phyloP scores from a whole-genome alignment of 1,139 yeast genomes.

The Taphrina deformans region DNA sequence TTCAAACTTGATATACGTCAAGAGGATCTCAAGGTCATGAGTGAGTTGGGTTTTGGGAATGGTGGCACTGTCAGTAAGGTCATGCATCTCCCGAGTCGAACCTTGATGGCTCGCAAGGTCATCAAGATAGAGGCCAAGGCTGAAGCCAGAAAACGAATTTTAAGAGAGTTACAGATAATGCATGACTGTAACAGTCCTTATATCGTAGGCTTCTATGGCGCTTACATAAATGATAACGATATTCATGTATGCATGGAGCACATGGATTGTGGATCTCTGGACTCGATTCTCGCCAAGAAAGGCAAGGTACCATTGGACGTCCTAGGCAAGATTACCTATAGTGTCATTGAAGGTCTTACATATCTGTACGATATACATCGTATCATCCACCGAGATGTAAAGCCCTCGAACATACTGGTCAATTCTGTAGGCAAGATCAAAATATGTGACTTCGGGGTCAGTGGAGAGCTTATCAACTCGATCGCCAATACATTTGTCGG shows the following conservation, averaged over 20 bases:
- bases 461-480: conserved; percentile 92
- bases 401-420: conserved; percentile 90
- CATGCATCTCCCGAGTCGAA: conserved; percentile 81
- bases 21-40: conserved; percentile 70
- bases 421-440: conserved; percentile 79
- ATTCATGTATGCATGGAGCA: conserved; percentile 98
- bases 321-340: conserved; percentile 69
- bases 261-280: conserved; percentile 97
- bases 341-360: conserved; percentile 78
- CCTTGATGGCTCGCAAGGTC: conserved; percentile 82
- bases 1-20: conserved; percentile 57
- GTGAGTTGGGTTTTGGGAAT: conserved; percentile 85
- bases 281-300: conserved; percentile 62
- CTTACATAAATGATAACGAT: conserved; percentile 66
- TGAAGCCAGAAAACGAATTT: conserved; percentile 77
- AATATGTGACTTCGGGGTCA: conserved; percentile 94
- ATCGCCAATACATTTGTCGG: conserved; percentile 96
- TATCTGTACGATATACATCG: conserved; percentile 78
- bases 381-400: conserved; percentile 93
- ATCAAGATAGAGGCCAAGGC: conserved; percentile 84
- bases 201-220: conserved; percentile 88
- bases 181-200: conserved; percentile 81
- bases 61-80: conserved; percentile 91
- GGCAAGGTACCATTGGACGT: conserved; percentile 66
- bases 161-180: conserved; percentile 83